A percentile compares a stretch with the other conserved stretches of the same genome.
Conservation (phyloP, 768 basidiomycete species). For the Xanthoconium purpureum region DNA sequence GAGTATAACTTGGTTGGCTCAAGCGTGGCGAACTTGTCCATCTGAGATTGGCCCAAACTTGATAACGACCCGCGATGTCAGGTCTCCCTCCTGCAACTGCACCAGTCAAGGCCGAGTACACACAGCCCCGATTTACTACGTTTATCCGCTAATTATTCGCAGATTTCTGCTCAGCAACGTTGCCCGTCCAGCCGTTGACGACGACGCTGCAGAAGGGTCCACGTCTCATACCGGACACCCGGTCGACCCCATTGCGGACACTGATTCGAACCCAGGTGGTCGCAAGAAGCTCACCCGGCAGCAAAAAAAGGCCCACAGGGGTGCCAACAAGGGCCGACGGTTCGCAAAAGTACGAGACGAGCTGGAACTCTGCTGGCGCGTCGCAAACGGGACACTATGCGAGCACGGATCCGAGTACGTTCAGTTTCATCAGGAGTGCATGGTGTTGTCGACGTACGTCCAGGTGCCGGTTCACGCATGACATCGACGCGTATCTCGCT, state of each 20-base stretch:
- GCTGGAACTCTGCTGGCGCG: slow-evolving; percentile 75
- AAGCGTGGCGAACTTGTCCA: slow-evolving; percentile 87
- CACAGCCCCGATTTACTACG: neutral
- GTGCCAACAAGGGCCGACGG: slow-evolving; percentile 79
- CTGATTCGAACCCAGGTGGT: slow-evolving; percentile 23
- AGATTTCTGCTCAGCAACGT: slow-evolving; percentile 41
- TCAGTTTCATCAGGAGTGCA: neutral
- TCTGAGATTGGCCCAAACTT: slow-evolving; percentile 29
- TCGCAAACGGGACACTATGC: slow-evolving; percentile 69
- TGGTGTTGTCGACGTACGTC: neutral
- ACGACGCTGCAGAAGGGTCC: slow-evolving; percentile 64
- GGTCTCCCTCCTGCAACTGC: slow-evolving; percentile 45
- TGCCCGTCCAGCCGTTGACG: slow-evolving; percentile 38
- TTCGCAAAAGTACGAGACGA: slow-evolving; percentile 80
- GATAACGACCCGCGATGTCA: slow-evolving; percentile 1
- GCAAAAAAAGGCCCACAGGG: slow-evolving; percentile 69
- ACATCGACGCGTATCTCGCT: slow-evolving; percentile 69
- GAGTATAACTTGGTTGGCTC: slow-evolving; percentile 66
- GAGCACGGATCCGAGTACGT: slow-evolving; percentile 67
- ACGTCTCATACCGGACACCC: slow-evolving; percentile 33
- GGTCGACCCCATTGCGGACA: slow-evolving; percentile 34
- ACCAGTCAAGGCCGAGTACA: slow-evolving; percentile 52
- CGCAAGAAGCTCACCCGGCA: slow-evolving; percentile 52
- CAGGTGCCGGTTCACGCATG: slow-evolving; percentile 81
- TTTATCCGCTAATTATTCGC: neutral